Base-by-base conservation (phyloP, 225 moss, liverwort and hornwort genomes). In the Pseudisothecium myosuroides region DNA sequence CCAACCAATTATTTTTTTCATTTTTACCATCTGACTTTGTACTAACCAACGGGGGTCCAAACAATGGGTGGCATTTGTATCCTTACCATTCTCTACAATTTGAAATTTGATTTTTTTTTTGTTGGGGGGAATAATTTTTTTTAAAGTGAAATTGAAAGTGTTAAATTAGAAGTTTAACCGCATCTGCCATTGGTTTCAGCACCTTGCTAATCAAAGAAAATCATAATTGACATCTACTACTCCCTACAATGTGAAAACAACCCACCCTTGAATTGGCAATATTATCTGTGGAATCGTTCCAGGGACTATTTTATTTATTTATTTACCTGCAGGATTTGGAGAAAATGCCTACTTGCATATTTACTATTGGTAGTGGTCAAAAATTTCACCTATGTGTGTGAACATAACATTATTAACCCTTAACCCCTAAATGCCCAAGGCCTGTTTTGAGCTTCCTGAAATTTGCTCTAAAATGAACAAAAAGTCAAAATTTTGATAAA, bases 31-130 rank as follows among this genome's bases (percentile, higher is more conserved):
- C 39, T n/a, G 39, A 39, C 7, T n/a, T 7, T 19, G 2, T 21
- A 67, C 21, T 37, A 20, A 37, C 2, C 3, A 0, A 2, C 4
- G 6, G 0, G 3, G 37, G 6, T 37, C 12, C 3, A 1, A 37
- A 21, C 4, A 37, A 6, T 67, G 4, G 4, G 4, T 67, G 21
- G 12, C 12, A 6, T 39, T 69, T 69, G 2, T 23, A 41, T 2
- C 24, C 7, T 24, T 4, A 14, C 4, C 2, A 39, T 71, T 71
- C 0, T 71, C 8, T 41, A 24, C 3, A 41, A 2, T 23, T n/a
- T n/a, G 68, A 7, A 13, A 39, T 23, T 68, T 21, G 2, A n/a
- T 68, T 23, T 23, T 7, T 22, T n/a, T n/a, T n/a, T n/a, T n/a
- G n/a, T n/a, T n/a, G n/a, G n/a, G n/a, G n/a, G 7, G 23, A 12